phyloP scores from a whole-genome alignment of 2,329 filamentous ascomycete genomes.

The Arachnopeziza araneosa region DNA sequence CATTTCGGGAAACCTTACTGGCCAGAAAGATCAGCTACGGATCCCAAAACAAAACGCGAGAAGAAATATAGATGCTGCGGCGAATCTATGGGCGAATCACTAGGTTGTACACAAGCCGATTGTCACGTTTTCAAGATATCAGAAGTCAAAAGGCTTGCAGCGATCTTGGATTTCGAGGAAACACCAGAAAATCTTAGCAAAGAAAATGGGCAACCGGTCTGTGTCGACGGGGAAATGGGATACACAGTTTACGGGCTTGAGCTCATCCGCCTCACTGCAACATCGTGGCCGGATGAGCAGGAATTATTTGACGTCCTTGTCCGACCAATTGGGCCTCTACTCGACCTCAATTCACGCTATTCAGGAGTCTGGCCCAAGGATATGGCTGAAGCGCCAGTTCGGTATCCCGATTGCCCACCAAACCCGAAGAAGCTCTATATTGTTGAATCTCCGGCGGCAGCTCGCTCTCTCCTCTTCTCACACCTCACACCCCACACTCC shows the following conservation, averaged over 20 bases:
- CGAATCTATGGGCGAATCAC: constrained; percentile 62
- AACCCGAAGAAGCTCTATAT: constrained; percentile 54
- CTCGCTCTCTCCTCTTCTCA: constrained; percentile 71
- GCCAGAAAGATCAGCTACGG: constrained; percentile 44
- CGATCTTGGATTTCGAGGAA: constrained; percentile 70
- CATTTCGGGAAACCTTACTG: constrained; percentile 70
- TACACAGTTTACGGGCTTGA: constrained; percentile 88
- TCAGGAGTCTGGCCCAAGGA: constrained; percentile 81
- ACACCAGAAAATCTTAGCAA: constrained; percentile 63
- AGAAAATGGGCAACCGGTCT: constrained; percentile 57
- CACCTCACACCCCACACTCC: constrained; percentile 72
- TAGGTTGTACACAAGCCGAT: constrained; percentile 65
- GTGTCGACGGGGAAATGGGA: constrained; percentile 96
- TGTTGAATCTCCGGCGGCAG: constrained; percentile 67
- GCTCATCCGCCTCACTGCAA: constrained; percentile 81
- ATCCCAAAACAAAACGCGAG: constrained; percentile 49
- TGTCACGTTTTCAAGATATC: constrained; percentile 86
- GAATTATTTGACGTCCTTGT: constrained; percentile 80
- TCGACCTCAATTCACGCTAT: constrained; percentile 89
- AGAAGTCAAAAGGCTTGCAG: constrained; percentile 69
- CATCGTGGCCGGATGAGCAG: constrained; percentile 76
- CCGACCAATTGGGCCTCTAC: constrained; percentile 71
- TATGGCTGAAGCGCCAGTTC: constrained; percentile 62
- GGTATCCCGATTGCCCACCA: constrained; percentile 29
- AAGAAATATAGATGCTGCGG: constrained; percentile 75